Conservation (phyloP, 23 red algal genomes). For the Agarophyton chilense region DNA sequence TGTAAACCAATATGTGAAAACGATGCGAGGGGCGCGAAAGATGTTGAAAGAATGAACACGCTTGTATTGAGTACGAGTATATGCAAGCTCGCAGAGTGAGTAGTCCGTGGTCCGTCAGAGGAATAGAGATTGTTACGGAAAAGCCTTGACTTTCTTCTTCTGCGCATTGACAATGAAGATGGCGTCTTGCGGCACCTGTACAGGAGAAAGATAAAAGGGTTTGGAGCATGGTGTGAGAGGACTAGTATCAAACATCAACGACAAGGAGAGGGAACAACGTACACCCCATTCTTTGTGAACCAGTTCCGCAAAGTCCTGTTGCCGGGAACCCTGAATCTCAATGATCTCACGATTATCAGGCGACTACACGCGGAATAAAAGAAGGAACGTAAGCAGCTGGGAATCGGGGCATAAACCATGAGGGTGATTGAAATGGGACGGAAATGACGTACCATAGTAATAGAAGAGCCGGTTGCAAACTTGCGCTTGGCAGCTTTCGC, state of each 20-base stretch:
- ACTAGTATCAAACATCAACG: neutral
- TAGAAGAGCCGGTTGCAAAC: constrained; percentile 66
- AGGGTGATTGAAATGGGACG: too few relatives aligned
- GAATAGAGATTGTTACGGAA: constrained; percentile 40
- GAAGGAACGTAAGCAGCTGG: neutral
- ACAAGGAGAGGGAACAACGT: constrained; percentile 2
- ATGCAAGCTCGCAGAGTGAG: neutral
- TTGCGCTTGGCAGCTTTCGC: constrained; percentile 62
- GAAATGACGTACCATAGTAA: constrained; percentile 58
- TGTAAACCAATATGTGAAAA: neutral
- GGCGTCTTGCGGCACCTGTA: constrained; percentile 61
- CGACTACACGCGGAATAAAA: constrained; percentile 23
- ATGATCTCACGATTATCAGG: constrained; percentile 79
- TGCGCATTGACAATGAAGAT: constrained; percentile 75
- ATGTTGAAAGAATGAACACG: neutral
- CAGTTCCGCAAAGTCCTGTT: constrained; percentile 69
- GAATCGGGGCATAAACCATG: too few relatives aligned
- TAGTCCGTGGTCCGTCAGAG: neutral
- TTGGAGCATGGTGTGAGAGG: neutral
- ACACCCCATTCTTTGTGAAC: constrained; percentile 56
- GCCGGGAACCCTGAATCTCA: constrained; percentile 76
- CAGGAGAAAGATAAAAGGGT: neutral
- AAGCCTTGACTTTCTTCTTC: constrained; percentile 74
- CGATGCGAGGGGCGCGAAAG: too few relatives aligned
- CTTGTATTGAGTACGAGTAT: constrained; percentile 11